Conservation (phyloP, 371 early-diverging fungal species). For the Lichtheimia ornata region DNA sequence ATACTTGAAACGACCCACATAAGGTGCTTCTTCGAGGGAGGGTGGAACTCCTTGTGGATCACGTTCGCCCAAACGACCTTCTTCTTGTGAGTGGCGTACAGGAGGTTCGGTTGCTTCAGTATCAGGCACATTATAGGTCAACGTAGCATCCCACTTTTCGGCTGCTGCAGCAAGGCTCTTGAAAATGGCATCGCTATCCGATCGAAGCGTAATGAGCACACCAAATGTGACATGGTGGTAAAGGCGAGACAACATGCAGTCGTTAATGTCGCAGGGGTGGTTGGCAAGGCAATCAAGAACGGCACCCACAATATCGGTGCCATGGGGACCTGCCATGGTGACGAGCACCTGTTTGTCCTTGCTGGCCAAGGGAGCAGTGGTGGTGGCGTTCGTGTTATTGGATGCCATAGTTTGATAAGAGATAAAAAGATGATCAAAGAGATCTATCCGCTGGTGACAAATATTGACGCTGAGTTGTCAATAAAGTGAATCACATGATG, state of each 20-base stretch:
- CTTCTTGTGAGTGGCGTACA: constrained; percentile 25
- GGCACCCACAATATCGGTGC: constrained; percentile 86
- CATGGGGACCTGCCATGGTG: constrained; percentile 82
- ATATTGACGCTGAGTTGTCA: no score
- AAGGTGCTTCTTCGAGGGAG: constrained; percentile 83
- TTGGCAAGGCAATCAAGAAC: constrained; percentile 72
- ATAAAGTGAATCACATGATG: no score
- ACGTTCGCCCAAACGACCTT: constrained; percentile 23
- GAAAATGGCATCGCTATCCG: constrained; percentile 74
- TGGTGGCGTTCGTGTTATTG: constrained; percentile 11
- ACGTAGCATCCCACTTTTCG: constrained; percentile 77
- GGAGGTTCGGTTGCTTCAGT: constrained; percentile 64
- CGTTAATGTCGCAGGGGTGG: constrained; percentile 71
- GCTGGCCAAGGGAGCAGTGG: constrained; percentile 36
- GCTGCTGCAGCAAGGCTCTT: constrained; percentile 75
- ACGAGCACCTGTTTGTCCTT: constrained; percentile 70
- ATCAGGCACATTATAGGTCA: constrained; percentile 80
- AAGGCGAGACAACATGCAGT: constrained; percentile 82
- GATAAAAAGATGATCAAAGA: background rate
- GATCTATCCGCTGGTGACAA: background rate
- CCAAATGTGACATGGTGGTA: constrained; percentile 90
- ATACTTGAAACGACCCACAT: constrained; percentile 76
- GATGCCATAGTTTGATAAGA: constrained; percentile 7
- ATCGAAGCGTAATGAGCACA: constrained; percentile 70
- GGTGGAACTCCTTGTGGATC: constrained; percentile 40